Conservation (phyloP, 129 eudicot species). For the Tagetes erecta region DNA sequence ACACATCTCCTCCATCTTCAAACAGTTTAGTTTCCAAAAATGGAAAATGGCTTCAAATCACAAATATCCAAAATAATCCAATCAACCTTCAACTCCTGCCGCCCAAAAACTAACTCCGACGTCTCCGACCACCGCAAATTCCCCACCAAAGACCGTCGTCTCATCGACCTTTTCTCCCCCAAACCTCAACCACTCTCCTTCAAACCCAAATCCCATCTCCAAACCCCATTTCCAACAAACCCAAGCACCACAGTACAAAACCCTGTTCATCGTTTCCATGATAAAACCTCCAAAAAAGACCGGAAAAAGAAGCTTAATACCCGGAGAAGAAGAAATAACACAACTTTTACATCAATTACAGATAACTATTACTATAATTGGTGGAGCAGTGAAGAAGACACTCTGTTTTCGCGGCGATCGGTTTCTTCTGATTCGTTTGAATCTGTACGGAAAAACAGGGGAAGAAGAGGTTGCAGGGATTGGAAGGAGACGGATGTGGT, state of each 20-base stretch:
- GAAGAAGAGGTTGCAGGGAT: too few relatives aligned
- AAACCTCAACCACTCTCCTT: constrained; percentile 35
- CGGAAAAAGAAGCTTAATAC: constrained; percentile 33
- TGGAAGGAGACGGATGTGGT: constrained; percentile 23
- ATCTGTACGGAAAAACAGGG: background rate
- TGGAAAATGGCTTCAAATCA: constrained; percentile 48
- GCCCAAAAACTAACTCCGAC: constrained; percentile 44
- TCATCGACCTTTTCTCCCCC: constrained; percentile 56
- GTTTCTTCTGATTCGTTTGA: constrained; percentile 21
- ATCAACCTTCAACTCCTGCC: constrained; percentile 51
- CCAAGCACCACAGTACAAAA: constrained; percentile 22
- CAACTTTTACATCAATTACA: constrained; percentile 36
- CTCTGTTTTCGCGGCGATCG: constrained; percentile 57
- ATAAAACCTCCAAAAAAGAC: constrained; percentile 24
- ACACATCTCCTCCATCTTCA: too few relatives aligned
- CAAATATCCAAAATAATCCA: constrained; percentile 50
- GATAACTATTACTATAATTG: constrained; percentile 40
- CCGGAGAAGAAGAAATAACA: constrained; percentile 32
- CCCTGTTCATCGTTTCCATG: constrained; percentile 34
- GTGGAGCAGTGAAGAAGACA: constrained; percentile 49
- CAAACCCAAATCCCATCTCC: constrained; percentile 15
- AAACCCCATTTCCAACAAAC: too few relatives aligned
- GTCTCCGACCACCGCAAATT: constrained; percentile 38
- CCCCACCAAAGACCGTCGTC: constrained; percentile 36
- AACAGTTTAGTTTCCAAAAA: background rate